phyloP scores from a whole-genome alignment of 371 early-diverging fungal species.

The Actinomortierella ambigua region DNA sequence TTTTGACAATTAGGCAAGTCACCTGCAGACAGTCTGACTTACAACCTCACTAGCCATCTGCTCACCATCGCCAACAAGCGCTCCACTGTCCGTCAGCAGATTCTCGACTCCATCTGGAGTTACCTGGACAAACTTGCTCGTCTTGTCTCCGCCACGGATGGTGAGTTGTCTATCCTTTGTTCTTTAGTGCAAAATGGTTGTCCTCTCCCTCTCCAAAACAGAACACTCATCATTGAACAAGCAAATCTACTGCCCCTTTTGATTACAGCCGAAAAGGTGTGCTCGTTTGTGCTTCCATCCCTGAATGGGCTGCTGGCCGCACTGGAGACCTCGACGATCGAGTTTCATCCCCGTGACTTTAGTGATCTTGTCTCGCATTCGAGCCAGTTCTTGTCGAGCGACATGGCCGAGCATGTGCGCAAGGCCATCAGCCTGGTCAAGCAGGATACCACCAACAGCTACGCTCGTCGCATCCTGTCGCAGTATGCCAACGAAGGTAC shows the following conservation, averaged over 20 bases:
- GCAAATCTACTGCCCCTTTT: neutral
- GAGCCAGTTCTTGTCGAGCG: constrained; percentile 57
- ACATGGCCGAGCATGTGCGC: constrained; percentile 58
- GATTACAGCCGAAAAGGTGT: constrained; percentile 54
- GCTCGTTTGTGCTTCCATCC: constrained; percentile 69
- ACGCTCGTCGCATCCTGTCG: constrained; percentile 54
- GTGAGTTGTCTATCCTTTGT: constrained; percentile 20
- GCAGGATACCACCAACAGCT: constrained; percentile 42
- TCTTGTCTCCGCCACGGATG: constrained; percentile 26
- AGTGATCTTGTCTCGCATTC: constrained; percentile 54
- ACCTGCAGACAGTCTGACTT: constrained; percentile 31
- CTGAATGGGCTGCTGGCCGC: constrained; percentile 69
- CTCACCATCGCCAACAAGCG: constrained; percentile 53
- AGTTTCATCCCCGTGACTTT: constrained; percentile 56
- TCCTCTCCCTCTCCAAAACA: constrained; percentile 23
- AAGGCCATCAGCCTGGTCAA: constrained; percentile 53
- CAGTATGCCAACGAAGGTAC: constrained; percentile 54
- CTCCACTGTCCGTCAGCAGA: constrained; percentile 42
- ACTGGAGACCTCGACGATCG: constrained; percentile 59
- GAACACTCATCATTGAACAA: neutral
- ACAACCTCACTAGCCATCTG: constrained; percentile 43
- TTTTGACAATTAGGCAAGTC: constrained; percentile 18
- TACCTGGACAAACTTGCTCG: constrained; percentile 48
- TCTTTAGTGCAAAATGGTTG: constrained; percentile 26
- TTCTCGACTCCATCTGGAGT: constrained; percentile 52